Evolutionary conservation across 2,329 filamentous ascomycete species (phyloP).

Genomic region (Metarhizium brunneum): DNA sequence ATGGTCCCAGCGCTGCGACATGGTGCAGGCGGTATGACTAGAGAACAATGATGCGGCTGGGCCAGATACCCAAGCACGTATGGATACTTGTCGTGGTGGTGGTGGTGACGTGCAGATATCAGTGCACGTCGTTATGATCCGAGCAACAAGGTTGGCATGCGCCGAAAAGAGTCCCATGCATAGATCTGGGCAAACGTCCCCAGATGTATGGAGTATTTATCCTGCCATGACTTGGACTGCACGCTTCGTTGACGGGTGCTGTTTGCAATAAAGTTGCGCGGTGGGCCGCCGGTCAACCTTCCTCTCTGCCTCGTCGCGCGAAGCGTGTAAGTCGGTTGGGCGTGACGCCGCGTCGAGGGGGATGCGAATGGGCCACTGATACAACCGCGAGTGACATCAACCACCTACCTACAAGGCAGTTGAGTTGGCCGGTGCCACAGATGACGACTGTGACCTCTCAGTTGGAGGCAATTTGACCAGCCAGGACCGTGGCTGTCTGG

Average conservation of each 20-base stretch:
- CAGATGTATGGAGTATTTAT: neutral
- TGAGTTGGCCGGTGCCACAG: neutral
- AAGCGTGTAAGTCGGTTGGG: conserved; percentile 8
- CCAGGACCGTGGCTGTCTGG: neutral
- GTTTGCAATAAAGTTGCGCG: no score
- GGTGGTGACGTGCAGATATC: neutral
- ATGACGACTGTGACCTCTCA: no score
- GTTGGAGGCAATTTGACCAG: neutral
- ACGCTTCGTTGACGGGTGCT: no score
- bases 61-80: neutral
- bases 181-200: neutral
- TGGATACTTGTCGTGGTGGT: neutral
- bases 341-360: neutral
- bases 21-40: neutral
- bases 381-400: neutral
- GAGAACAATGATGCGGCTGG: neutral
- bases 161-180: neutral
- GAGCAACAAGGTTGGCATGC: neutral
- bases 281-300: no score
- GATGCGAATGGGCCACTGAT: neutral
- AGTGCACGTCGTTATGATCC: neutral
- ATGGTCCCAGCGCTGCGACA: neutral
- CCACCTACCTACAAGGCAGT: neutral
- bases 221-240: neutral
- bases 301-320: neutral